A percentile compares a stretch with the other conserved stretches of the same genome.
phyloP scores from a whole-genome alignment of 2,329 filamentous ascomycete genomes.

The Diplodia intermedia region DNA sequence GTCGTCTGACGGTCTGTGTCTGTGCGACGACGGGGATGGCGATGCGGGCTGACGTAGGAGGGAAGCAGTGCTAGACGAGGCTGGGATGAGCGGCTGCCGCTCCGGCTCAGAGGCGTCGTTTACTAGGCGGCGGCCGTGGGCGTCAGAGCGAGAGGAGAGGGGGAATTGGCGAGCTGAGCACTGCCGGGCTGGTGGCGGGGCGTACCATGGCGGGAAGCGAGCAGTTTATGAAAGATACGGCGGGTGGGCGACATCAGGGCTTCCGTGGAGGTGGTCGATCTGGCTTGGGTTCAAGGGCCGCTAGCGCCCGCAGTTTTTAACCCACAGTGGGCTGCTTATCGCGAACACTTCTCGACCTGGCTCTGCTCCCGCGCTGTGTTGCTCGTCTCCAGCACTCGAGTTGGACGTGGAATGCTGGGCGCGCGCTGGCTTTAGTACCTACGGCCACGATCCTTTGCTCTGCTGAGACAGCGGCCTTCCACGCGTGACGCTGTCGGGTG shows the following conservation, averaged over 20 bases:
- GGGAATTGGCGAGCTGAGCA: not conserved
- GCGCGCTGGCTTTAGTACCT: slow-evolving; percentile 1
- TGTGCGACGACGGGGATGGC: slow-evolving; percentile 16
- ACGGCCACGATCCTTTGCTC: not conserved
- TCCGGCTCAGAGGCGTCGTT: slow-evolving; percentile 12
- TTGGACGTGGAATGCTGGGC: not conserved
- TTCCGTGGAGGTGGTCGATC: slow-evolving; percentile 29
- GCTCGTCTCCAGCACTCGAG: no score
- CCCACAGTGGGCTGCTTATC: not conserved
- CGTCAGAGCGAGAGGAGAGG: not conserved
- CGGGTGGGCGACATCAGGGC: slow-evolving; percentile 19
- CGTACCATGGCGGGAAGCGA: slow-evolving; percentile 22
- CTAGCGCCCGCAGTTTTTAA: slow-evolving; percentile 21
- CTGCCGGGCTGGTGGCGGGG: not conserved
- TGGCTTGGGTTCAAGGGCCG: slow-evolving; percentile 13
- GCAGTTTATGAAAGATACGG: slow-evolving; percentile 17
- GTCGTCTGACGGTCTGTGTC: slow-evolving; percentile 1
- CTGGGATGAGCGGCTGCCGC: slow-evolving; percentile 22
- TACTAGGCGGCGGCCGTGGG: not conserved
- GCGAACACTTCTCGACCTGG: no score
- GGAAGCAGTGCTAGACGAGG: slow-evolving; percentile 15
- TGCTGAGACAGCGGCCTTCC: not conserved
- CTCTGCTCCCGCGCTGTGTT: no score
- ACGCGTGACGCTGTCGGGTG: slow-evolving; percentile 27
- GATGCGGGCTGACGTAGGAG: slow-evolving; percentile 29